Conservation (phyloP, 83 land plant species). For the Diphasiastrum complanatum region DNA sequence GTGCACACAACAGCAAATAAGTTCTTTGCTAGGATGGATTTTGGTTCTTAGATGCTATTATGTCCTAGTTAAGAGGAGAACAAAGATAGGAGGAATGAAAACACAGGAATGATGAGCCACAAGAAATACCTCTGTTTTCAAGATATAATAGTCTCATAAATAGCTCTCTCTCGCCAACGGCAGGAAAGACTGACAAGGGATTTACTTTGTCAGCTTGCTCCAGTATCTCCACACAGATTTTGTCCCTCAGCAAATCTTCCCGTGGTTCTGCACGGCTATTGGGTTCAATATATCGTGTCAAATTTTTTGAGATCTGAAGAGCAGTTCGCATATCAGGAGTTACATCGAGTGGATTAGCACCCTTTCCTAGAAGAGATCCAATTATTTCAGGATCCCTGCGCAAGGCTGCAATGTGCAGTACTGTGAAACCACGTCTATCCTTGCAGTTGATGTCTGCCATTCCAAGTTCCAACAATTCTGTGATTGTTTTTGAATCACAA, state of each 20-base stretch:
- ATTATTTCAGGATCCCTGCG: conserved; percentile 60
- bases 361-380: conserved; percentile 50
- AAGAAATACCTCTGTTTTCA: conserved; percentile 71
- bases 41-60: too few relatives aligned
- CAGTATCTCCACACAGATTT: conserved; percentile 66
- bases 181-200: conserved; percentile 32
- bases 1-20: too few relatives aligned
- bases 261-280: conserved; percentile 29
- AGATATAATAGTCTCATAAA: conserved; percentile 45
- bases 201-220: conserved; percentile 46
- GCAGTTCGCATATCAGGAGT: conserved; percentile 72
- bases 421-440: conserved; percentile 56
- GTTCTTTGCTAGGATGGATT: too few relatives aligned
- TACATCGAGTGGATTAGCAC: conserved; percentile 51
- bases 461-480: neutral
- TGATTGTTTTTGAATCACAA: neutral
- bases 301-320: conserved; percentile 48
- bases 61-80: neutral
- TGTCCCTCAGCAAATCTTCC: conserved; percentile 48
- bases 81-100: neutral
- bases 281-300: conserved; percentile 45
- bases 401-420: conserved; percentile 76
- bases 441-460: conserved; percentile 53
- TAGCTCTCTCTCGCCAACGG: conserved; percentile 45
- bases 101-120: neutral